Base-by-base conservation (phyloP, 305 asterid genomes). In the Plantago lanceolata region DNA sequence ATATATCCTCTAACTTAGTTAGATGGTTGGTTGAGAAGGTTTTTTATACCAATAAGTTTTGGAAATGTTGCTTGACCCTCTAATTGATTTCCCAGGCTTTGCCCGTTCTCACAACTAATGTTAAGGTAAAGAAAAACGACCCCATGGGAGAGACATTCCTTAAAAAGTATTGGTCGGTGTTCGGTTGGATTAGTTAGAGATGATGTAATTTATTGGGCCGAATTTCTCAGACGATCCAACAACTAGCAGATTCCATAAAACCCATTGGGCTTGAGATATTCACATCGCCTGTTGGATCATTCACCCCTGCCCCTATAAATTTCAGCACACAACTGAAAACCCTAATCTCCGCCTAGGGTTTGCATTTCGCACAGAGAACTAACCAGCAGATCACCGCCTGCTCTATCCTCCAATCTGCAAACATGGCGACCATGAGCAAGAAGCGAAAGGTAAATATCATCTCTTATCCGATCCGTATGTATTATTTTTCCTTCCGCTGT, bases 391-490 rank as follows among this genome's bases (percentile, higher is more conserved):
- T 49, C 20, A 5, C 8, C n/a, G n/a, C n/a, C 55, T 50, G 26
- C 21, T 21, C 7, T 49, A n/a, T n/a, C 8, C 54, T 49, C 19
- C 20, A 19, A 18, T 18, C 21, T 50, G 28, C 55, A 50, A 50
- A 50, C 14, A 50, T 50, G 55, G 55, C 55, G 55, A 50, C 55
- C 28, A 50, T 50, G 55, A 50, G 55, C 55, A 50, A 50, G 21
- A 50, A 80, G 75, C 75, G 83, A 70, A 80, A 80, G 85, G 85
- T 77, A 8, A n/a, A n/a, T n/a, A n/a, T 57, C 8, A n/a, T 14
- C 11, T 4, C 19, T 44, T n/a, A 9, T 49, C 47, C n/a, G 13
- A 8, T 61, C 49, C 2, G 15, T 45, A 2, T 45, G 6, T 2
- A 20, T 37, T 37, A 2, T 19, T 21, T 13, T 4, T 40, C 6